Percentiles rank a stretch among this genome's conserved stretches.
phyloP scores from a whole-genome alignment of 352 stramenopile genomes.

The Lagenidium sp. region DNA sequence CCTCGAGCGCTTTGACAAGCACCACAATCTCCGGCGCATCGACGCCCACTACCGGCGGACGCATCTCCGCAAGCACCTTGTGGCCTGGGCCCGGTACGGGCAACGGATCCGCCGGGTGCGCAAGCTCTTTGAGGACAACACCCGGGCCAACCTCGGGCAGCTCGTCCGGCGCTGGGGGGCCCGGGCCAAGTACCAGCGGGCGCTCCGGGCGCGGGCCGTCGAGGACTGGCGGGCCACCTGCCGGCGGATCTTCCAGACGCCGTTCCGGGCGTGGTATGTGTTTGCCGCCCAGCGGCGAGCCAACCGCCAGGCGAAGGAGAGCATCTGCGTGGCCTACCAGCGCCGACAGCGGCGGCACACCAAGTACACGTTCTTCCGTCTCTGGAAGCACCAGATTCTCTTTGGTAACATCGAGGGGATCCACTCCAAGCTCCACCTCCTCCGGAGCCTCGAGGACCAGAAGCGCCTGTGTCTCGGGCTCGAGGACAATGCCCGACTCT shows the following conservation, averaged over 20 bases:
- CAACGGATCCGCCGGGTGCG: conserved; percentile 48
- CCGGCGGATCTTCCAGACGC: conserved; percentile 56
- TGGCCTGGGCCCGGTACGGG: conserved; percentile 36
- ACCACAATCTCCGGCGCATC: conserved; percentile 62
- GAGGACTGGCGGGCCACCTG: conserved; percentile 57
- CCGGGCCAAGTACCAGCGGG: conserved; percentile 45
- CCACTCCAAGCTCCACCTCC: conserved; percentile 53
- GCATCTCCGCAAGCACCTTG: conserved; percentile 40
- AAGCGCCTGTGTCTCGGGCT: conserved; percentile 65
- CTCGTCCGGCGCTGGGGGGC: conserved; percentile 40
- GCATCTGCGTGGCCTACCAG: conserved; percentile 61
- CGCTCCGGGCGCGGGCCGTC: conserved; percentile 31
- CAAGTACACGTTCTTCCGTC: conserved; percentile 73
- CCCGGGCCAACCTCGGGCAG: conserved; percentile 23
- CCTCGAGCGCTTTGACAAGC: conserved; percentile 56
- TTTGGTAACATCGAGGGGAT: conserved; percentile 63
- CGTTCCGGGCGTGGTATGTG: conserved; percentile 63
- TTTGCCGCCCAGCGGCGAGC: conserved; percentile 26
- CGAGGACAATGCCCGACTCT: conserved; percentile 43
- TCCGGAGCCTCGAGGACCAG: conserved; percentile 64
- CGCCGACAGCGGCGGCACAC: conserved; percentile 43
- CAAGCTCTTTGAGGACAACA: conserved; percentile 53
- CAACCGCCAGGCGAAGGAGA: conserved; percentile 37
- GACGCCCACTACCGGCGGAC: conserved; percentile 50
- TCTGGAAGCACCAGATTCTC: conserved; percentile 73